Evolutionary conservation across 106 monocot species (phyloP), one percentile per base, ranked within the genome.

Genomic region (Dioscorea dumetorum): DNA sequence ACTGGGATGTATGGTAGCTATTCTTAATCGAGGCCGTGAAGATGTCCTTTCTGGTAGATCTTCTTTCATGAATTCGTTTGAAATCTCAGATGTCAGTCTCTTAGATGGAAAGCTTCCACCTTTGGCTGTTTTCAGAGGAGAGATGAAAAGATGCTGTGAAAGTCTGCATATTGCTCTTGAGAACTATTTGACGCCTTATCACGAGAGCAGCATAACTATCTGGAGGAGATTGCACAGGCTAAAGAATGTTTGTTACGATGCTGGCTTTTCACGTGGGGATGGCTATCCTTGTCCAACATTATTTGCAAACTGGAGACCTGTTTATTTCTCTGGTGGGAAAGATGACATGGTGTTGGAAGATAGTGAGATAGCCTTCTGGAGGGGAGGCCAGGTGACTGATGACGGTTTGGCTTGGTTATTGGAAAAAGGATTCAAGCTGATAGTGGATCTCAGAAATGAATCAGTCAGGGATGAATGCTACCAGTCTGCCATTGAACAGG

Each of bases 231-330:
- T 99, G 72, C 92, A 99, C 78, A 82, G 90, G 70, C 67, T 99
- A 48, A 92, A 81, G 83, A 99, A 99, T 83, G 83, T 81, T 31
- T 93, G 87, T 49, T 99, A 93, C 69, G 99, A 99, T 83, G 86
- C 87, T 62, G 93, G 99, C n/a, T 99, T 99, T 76, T 79, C 93
- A 69, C 84, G 87, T 66, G 56, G 49, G 22, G 90, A 87, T 79
- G 77, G 73, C 24, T 69, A 77, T 70, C 99, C 93, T 0, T 81
- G 80, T 70, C 93, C 88, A 32, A 83, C 79, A 58, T 48, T 83
- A 31, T 90, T 99, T 76, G 92, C 99, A 56, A 99, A 99, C 63
- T 99, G 90, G 93, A 73, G 73, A 35, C 83, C 85, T 33, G 99
- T 99, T 33, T 90, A 83, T 62, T 72, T 90, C 60, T 82, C 94